Evolutionary conservation across 805 yeast genomes (phyloP), one percentile per base, ranked within the genome.

Genomic region (Yarrowia alimentaria): DNA sequence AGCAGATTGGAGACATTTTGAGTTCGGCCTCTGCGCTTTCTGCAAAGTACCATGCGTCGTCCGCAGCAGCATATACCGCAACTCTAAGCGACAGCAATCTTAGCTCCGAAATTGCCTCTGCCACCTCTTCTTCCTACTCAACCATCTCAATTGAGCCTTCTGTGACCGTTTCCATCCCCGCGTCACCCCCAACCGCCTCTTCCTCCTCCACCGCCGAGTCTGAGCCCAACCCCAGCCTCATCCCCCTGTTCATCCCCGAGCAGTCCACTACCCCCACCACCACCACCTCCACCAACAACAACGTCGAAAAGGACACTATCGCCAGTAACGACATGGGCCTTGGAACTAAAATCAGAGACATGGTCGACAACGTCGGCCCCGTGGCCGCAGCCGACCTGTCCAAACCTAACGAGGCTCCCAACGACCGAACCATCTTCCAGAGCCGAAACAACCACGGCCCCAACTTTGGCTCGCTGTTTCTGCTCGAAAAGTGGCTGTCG

Each of bases 381-480:
- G 50, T 31, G 10, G 28, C 50, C 7, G 50, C 50, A 9, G 50
- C 50, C 5, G 50, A 43, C 50, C 35, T 43, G 18, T 14, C 22
- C 28, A 21, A 31, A 32, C 52, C 57, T 16, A 69, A 68, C 14
- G 47, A 53, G 13, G 57, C 66, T 10, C 72, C 75, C 8, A 64
- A 68, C 11, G 37, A 56, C 22, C 54, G 60, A 34, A 65, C 64
- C 47, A 58, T 69, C 30, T 56, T 54, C 52, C 64, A 62, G 34
- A 55, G 57, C 28, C 58, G 73, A 25, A 64, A 68, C 58, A 85
- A 86, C 61, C 80, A 77, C 61, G 98, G 96, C 6, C 95, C 86
- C 24, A 90, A 89, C 64, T 68, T 90, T 31, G 98, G 98, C 0
- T 76, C 89, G 0, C 66, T 83, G 53, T 90, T 89, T 64, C 81